These are phyloP conservation scores for Lepidium sativum DNA, from an alignment of 345 rosid genomes.

Conservation along the genomic window DNA sequence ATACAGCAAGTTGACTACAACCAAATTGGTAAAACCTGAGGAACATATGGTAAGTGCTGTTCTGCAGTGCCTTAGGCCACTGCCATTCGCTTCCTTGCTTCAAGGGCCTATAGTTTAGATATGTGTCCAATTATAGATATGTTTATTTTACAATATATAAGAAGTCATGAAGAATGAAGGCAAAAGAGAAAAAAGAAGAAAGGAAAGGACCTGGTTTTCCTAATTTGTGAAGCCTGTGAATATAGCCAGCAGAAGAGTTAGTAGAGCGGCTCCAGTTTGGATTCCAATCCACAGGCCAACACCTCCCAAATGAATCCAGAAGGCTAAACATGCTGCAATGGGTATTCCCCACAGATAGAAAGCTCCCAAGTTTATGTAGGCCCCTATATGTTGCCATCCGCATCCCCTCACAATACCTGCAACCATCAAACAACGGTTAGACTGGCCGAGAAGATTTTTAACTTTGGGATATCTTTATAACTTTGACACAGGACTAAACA, in stretches of 20 bases:
- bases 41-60: not conserved
- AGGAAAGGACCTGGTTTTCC: slow-evolving; percentile 45
- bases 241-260: slow-evolving; percentile 35
- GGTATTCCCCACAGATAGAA: slow-evolving; percentile 68
- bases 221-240: slow-evolving; percentile 55
- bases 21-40: not conserved
- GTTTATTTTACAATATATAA: not conserved
- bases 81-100: slow-evolving; percentile 22
- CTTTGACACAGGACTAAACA: not conserved
- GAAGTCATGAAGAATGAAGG: not conserved
- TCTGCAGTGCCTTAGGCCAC: not conserved
- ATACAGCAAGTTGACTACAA: not conserved
- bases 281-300: slow-evolving; percentile 73
- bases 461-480: not conserved
- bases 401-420: slow-evolving; percentile 78
- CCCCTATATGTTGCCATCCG: slow-evolving; percentile 85
- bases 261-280: slow-evolving; percentile 51
- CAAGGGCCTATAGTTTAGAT: slow-evolving; percentile 6
- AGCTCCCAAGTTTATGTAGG: slow-evolving; percentile 64
- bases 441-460: not conserved
- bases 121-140: not conserved
- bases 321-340: slow-evolving; percentile 45
- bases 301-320: slow-evolving; percentile 45
- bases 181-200: not conserved
- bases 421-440: not conserved